Evolutionary conservation across 83 land plant genomes (phyloP), one percentile per base, ranked within the genome.

Genomic region (Larix sibirica): DNA sequence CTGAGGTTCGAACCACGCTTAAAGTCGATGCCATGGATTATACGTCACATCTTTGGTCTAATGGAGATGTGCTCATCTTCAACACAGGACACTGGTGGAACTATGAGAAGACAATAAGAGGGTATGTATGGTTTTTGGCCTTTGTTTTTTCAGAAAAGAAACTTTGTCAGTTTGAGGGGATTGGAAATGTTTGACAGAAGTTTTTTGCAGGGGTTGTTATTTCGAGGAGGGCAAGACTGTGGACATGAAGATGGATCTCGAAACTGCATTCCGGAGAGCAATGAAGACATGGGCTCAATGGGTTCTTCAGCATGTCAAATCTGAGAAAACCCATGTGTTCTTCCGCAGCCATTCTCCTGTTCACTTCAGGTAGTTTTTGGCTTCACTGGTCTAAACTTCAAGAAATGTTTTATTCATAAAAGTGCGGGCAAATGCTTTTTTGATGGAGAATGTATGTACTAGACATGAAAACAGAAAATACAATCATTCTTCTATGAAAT

Each of bases 31-130:
- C 31, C 9, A 75, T 94, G 66, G 88, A 90, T 18, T 86, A 92
- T 91, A 62, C 70, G 3, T 88, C 95, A 21, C 59, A 62, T 33
- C 70, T 79, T 10, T 97, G 99, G 99, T 42, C 44, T 12, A 84
- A 84, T 17, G 96, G 94, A 0, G 84, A 95, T 79, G 89, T 94
- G 8, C 59, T 95, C 31, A 78, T 95, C 33, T 90, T 97, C 88
- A 97, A 94, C 77, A 84, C 90, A 31, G 96, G 98, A 2, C 99
- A 97, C 75, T 96, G 99, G 96, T 96, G 99, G 99, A 91, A 82
- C 62, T 38, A 89, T 18, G 88, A 89, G 24, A 95, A 96, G 84
- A 93, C 91, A n/a, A 23, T 65, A 38, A 71, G 5, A 84, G 83
- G 38, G 80, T 81, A 96, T 92, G 86, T 16, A 89, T 77, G 56